Evolutionary conservation across 805 yeast genomes (phyloP).

Genomic region (Wickerhamomyces rabaulensis): DNA sequence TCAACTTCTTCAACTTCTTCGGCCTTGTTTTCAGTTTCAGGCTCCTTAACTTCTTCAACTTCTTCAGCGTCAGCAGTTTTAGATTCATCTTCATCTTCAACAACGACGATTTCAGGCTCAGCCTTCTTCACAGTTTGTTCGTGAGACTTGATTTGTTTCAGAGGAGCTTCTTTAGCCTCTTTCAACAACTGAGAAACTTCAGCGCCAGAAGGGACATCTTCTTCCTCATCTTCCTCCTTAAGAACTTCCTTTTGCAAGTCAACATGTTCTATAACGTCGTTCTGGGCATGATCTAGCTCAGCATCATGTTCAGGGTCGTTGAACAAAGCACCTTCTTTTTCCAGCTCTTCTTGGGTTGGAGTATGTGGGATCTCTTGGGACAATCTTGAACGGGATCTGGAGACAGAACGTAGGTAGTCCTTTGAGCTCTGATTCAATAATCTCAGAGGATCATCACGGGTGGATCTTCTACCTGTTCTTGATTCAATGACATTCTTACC

Average conservation of each 20-base stretch:
- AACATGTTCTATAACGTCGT: slow-evolving; percentile 10
- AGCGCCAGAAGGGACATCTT: background rate
- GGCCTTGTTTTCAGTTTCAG: background rate
- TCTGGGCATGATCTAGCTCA: slow-evolving; percentile 9
- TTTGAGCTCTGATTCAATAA: slow-evolving; percentile 22
- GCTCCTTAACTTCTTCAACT: background rate
- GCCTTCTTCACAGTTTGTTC: background rate
- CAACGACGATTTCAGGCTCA: background rate
- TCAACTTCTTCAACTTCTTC: background rate
- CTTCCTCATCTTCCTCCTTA: slow-evolving; percentile 7
- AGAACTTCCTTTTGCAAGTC: slow-evolving; percentile 8
- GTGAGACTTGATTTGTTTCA: background rate
- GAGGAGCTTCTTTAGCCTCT: background rate
- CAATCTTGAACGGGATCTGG: slow-evolving; percentile 57
- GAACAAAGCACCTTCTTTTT: slow-evolving; percentile 50
- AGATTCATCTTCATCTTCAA: too few species aligned
- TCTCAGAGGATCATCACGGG: slow-evolving; percentile 22
- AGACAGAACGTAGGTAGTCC: slow-evolving; percentile 58
- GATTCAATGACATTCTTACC: slow-evolving; percentile 36
- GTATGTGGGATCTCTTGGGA: slow-evolving; percentile 25
- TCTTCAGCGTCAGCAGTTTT: background rate
- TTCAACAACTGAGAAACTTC: background rate
- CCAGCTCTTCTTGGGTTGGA: slow-evolving; percentile 38
- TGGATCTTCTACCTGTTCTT: slow-evolving; percentile 19
- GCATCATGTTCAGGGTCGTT: slow-evolving; percentile 30